phyloP scores from a whole-genome alignment of 306 rosid species.

The Cucurbita maxima region DNA sequence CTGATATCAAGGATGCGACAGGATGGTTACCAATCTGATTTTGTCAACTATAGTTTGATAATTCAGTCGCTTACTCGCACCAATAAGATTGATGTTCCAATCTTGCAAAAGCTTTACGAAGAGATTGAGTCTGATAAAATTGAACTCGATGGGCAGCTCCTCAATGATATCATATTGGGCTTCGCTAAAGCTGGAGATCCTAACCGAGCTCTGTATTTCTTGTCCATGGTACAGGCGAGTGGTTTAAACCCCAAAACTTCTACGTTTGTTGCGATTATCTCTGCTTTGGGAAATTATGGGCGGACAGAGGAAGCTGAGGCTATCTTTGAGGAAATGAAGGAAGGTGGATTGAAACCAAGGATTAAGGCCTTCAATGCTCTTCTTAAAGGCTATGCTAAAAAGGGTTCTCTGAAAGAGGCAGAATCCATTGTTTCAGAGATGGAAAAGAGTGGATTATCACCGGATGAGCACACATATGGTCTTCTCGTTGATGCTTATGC shows the following conservation, averaged over 20 bases:
- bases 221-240: constrained; percentile 60
- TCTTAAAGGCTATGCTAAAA: constrained; percentile 65
- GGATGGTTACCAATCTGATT: constrained; percentile 71
- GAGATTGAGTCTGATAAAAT: constrained; percentile 64
- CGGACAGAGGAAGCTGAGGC: constrained; percentile 75
- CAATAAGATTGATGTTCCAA: constrained; percentile 49
- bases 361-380: constrained; percentile 74
- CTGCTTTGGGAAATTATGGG: constrained; percentile 60
- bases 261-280: constrained; percentile 46
- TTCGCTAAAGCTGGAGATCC: constrained; percentile 75
- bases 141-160: constrained; percentile 58
- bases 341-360: constrained; percentile 57
- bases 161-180: constrained; percentile 63
- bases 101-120: constrained; percentile 52
- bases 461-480: constrained; percentile 69
- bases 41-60: constrained; percentile 61
- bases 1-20: constrained; percentile 72
- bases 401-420: constrained; percentile 52
- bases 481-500: constrained; percentile 66
- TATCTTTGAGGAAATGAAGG: constrained; percentile 74
- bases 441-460: constrained; percentile 63
- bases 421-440: constrained; percentile 71
- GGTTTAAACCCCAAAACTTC: constrained; percentile 60
- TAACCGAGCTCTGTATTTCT: constrained; percentile 46
- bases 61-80: constrained; percentile 73